phyloP scores from a whole-genome alignment of 139 green algal species.

The Chlorella sp. region DNA sequence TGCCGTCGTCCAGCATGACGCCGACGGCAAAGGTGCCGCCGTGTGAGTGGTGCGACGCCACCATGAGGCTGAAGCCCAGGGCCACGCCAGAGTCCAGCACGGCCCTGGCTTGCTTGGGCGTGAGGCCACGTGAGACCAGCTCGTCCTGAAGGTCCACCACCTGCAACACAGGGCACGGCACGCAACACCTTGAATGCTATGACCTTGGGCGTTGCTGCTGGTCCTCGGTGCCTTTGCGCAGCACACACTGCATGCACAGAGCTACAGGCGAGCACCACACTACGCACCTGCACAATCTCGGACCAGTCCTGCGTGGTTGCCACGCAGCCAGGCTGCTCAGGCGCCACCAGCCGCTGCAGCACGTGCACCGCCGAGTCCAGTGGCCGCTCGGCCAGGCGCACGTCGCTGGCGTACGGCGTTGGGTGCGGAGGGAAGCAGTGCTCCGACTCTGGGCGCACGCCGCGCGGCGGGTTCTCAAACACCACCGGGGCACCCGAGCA shows the following conservation, averaged over 20 bases:
- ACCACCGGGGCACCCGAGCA: slow-evolving; percentile 3
- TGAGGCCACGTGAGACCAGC: slow-evolving; percentile 20
- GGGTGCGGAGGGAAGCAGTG: not conserved
- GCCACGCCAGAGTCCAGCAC: slow-evolving; percentile 30
- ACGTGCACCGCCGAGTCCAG: not conserved
- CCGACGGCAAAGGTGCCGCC: slow-evolving; percentile 10
- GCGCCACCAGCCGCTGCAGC: slow-evolving; percentile 1
- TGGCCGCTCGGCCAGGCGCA: no score
- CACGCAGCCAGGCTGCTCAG: slow-evolving; percentile 15
- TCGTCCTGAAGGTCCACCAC: slow-evolving; percentile 36
- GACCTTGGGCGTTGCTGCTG: no score
- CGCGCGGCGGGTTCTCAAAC: not conserved
- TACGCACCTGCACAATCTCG: slow-evolving; percentile 25
- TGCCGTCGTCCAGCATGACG: slow-evolving; percentile 15
- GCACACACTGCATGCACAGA: no score
- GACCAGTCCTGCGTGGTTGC: slow-evolving; percentile 23
- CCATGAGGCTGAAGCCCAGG: slow-evolving; percentile 23
- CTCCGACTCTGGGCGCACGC: not conserved
- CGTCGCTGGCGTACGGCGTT: not conserved
- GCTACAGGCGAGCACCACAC: no score
- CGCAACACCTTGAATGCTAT: no score
- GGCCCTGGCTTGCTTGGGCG: not conserved
- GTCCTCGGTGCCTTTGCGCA: no score
- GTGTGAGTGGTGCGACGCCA: slow-evolving; percentile 10
- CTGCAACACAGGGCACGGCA: no score